These are phyloP conservation scores for Blastobotrys robertii DNA, from an alignment of 805 yeast species.

Conservation along the genomic window DNA sequence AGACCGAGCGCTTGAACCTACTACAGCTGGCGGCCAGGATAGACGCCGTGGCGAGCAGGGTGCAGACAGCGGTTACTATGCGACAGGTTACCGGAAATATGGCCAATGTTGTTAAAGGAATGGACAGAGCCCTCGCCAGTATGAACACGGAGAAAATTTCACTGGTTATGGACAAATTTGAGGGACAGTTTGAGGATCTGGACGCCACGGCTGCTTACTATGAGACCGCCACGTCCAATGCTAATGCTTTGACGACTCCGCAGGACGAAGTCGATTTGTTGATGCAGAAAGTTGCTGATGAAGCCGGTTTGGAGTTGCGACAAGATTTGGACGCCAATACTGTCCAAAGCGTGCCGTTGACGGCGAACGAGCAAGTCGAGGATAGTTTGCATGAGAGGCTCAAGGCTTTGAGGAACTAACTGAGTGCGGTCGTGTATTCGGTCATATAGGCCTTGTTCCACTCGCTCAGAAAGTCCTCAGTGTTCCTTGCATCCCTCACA, in stretches of 20 bases:
- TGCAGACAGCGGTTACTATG: conserved; percentile 98
- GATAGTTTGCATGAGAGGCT: conserved; percentile 80
- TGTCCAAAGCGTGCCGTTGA: conserved; percentile 45
- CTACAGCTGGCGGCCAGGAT: conserved; percentile 78
- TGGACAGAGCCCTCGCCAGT: conserved; percentile 91
- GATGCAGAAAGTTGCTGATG: conserved; percentile 90
- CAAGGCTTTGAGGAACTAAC: conserved; percentile 57
- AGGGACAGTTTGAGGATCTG: conserved; percentile 88
- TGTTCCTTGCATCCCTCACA: conserved; percentile 3
- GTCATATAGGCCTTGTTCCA: conserved; percentile 7
- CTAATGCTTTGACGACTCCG: conserved; percentile 83
- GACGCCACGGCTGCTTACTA: conserved; percentile 91
- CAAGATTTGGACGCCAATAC: conserved; percentile 55
- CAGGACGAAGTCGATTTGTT: conserved; percentile 90
- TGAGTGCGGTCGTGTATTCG: not conserved
- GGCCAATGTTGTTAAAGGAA: conserved; percentile 86
- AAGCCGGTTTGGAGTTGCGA: conserved; percentile 87
- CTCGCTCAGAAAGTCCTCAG: conserved; percentile 6
- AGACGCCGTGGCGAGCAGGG: conserved; percentile 92
- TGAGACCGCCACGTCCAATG: conserved; percentile 79
- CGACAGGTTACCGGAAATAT: conserved; percentile 87
- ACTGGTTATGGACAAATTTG: conserved; percentile 94
- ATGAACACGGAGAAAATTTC: conserved; percentile 94
- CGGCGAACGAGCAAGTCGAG: conserved; percentile 56
- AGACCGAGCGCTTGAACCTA: conserved; percentile 74